Base-by-base conservation (phyloP, 495 filamentous ascomycete genomes). In the Schizothecium vesticola region DNA sequence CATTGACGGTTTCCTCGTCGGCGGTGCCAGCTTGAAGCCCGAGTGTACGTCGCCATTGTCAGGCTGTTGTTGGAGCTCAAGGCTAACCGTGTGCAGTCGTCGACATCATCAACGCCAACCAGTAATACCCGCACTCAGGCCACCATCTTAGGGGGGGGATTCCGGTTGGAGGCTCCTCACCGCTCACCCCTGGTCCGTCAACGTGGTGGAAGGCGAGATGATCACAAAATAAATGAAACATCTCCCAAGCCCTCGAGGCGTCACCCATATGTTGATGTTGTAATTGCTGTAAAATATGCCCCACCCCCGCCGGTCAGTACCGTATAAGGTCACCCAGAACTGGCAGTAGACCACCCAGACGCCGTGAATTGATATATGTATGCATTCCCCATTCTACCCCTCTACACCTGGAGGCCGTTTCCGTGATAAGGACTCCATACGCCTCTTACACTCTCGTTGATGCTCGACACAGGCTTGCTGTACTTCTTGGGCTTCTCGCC, bases 1-100 rank as follows among this genome's bases (percentile, higher is more conserved):
- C 84, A 94, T 99, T 80, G 95, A 99, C 80, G 95, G 95, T 23
- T 99, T 99, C 86, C 87, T 99, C 74, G 95, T 99, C 76, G 95
- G 95, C 73, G 95, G 95, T 80, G 95, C 95, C 72, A 96, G 92
- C 82, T 87, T 99, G 84, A 99, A 99, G 88, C 95, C 95, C 74
- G 95, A 94, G 73, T 97, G 92, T 94, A 81, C 85, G 92, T 89
- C 21, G 3, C 6, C 16, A 0, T 26, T 31, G 5, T 28, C 24
- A 10, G 25, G 10, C 25, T 3, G 0, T 11, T 1, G 9, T 28
- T 23, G 62, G 62, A 68, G 70, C 13, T 67, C 24, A 23, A 12
- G 4, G 6, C 75, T 80, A 62, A 81, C 69, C n/a, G 24, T 55
- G 16, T 0, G 12, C 60, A 87, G 86, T 88, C 61, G 80, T 85